Evolutionary conservation across 306 rosid genomes (phyloP).

Genomic region (Prinsepia uniflora): DNA sequence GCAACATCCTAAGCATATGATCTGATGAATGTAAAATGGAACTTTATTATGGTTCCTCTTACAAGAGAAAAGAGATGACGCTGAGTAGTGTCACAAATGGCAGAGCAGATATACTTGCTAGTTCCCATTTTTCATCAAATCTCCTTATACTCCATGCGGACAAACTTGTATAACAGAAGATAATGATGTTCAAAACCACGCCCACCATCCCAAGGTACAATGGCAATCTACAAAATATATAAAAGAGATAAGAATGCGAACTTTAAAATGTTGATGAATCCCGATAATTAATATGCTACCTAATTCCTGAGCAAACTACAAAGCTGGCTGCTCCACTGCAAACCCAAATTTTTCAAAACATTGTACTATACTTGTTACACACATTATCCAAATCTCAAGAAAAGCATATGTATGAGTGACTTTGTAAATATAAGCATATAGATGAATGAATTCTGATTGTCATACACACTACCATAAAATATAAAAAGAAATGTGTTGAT

Average conservation of each 20-base stretch:
- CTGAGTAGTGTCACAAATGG: constrained; percentile 76
- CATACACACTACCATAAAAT: neutral
- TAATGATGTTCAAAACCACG: constrained; percentile 54
- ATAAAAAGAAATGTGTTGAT: neutral
- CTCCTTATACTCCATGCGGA: constrained; percentile 71
- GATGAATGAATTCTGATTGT: neutral
- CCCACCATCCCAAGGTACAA: constrained; percentile 89
- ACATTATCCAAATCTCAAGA: constrained; percentile 3
- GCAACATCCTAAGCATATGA: constrained; percentile 10
- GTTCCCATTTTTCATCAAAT: constrained; percentile 86
- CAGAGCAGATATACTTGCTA: constrained; percentile 65
- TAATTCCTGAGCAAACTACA: neutral
- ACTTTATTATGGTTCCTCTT: constrained; percentile 31
- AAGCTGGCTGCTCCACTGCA: neutral
- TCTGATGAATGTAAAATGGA: constrained; percentile 12
- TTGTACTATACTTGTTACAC: neutral
- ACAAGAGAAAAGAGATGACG: constrained; percentile 86
- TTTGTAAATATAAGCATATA: neutral
- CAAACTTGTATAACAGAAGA: constrained; percentile 74
- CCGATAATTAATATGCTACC: neutral
- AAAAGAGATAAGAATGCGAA: constrained; percentile 24
- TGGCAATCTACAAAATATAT: constrained; percentile 67
- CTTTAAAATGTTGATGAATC: neutral
- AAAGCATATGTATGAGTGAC: neutral
- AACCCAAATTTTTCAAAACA: neutral